These are phyloP conservation scores for Fusarium sp. DNA, from an alignment of 2,329 filamentous ascomycete species.

Conservation along the genomic window DNA sequence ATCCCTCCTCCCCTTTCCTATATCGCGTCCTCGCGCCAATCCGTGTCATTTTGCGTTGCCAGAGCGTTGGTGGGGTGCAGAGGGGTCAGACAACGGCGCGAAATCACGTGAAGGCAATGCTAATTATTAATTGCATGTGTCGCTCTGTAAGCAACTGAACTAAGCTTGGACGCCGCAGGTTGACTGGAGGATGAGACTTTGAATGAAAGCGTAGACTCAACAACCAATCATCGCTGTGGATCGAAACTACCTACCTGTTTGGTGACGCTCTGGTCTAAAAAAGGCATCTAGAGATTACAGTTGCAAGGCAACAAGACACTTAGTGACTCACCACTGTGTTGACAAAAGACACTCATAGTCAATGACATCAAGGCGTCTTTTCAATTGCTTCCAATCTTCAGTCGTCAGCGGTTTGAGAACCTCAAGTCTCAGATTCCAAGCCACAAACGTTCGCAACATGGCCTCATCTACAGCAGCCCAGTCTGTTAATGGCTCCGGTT, in stretches of 20 bases:
- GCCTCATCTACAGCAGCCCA: conserved; percentile 43
- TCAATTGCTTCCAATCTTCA: conserved; percentile 27
- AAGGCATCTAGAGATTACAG: conserved; percentile 16
- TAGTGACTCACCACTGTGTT: conserved; percentile 32
- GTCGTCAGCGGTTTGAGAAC: conserved; percentile 8
- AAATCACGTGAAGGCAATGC: conserved; percentile 41
- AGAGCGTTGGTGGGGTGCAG: conserved; percentile 34
- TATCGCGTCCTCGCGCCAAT: conserved; percentile 34
- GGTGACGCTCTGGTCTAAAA: conserved; percentile 4
- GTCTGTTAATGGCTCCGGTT: conserved; percentile 36
- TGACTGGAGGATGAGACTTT: conserved; percentile 42
- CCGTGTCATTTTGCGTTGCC: conserved; percentile 35
- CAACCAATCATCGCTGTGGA: conserved; percentile 38
- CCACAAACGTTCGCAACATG: conserved; percentile 44
- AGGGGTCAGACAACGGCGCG: conserved; percentile 36
- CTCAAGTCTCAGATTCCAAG: conserved; percentile 10
- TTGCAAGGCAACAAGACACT: conserved; percentile 26
- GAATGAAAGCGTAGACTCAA: conserved; percentile 17
- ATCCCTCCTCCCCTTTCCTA: conserved; percentile 15
- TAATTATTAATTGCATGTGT: conserved; percentile 46
- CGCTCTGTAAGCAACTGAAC: conserved; percentile 32
- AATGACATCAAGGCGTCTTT: conserved; percentile 43
- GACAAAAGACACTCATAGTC: conserved; percentile 15
- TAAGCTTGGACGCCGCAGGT: conserved; percentile 32
- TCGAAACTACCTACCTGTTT: conserved; percentile 6